Conservation (phyloP, 1,284 basidiomycete species). For the Trametes sp. region DNA sequence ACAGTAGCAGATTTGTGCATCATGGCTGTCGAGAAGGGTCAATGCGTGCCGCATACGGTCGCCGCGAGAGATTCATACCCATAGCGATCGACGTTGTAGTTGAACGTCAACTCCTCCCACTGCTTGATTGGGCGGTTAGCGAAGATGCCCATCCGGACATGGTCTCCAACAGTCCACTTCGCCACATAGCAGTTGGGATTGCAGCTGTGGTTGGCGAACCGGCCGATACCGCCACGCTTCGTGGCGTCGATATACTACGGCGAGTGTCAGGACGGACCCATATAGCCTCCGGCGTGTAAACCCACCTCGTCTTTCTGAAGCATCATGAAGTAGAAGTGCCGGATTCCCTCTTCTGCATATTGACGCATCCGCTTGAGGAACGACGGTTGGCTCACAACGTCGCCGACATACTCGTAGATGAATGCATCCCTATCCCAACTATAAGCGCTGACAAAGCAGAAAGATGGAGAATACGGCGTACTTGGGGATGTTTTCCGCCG, state of each 20-base stretch:
- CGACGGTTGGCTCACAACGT: constrained; percentile 88
- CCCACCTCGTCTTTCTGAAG: constrained; percentile 95
- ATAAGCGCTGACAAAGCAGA: background rate
- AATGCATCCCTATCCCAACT: constrained; percentile 76
- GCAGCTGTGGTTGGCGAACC: constrained; percentile 99
- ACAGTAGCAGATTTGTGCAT: constrained; percentile 95
- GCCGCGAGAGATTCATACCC: constrained; percentile 66
- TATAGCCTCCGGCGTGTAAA: background rate
- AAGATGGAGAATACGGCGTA: constrained; percentile 51
- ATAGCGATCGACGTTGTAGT: constrained; percentile 99
- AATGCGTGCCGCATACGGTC: background rate
- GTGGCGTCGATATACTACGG: constrained; percentile 96
- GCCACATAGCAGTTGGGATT: constrained; percentile 99
- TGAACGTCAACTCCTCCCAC: constrained; percentile 97
- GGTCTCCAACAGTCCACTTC: constrained; percentile 95
- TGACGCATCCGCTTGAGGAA: constrained; percentile 95
- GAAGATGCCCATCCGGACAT: constrained; percentile 98
- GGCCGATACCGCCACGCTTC: constrained; percentile 94
- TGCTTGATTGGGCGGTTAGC: constrained; percentile 84
- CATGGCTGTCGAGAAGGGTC: constrained; percentile 68
- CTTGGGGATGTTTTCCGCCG: constrained; percentile 75
- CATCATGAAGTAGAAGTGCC: constrained; percentile 99
- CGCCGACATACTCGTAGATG: constrained; percentile 98
- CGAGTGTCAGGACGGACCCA: background rate
- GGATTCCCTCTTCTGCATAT: constrained; percentile 93